A percentile compares a stretch with the other conserved stretches of the same genome.
phyloP scores from a whole-genome alignment of 495 filamentous ascomycete genomes.

The Aspergillus carlsbadensis region DNA sequence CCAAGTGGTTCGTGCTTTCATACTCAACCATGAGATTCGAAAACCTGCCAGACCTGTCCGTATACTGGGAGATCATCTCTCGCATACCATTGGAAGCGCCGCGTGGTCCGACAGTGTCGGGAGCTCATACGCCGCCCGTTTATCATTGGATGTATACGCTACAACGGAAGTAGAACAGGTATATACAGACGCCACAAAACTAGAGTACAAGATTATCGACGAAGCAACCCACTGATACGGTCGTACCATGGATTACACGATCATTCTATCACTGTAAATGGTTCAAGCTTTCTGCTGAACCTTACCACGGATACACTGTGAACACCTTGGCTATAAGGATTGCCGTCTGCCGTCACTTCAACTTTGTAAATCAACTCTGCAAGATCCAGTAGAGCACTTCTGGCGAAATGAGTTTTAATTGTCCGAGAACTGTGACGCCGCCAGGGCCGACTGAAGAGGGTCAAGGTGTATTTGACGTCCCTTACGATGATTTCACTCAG shows the following conservation, averaged over 20 bases:
- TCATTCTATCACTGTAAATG: too few species aligned
- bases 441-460: too few species aligned
- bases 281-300: too few species aligned
- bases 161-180: constrained; percentile 27
- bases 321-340: too few species aligned
- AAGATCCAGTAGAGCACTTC: too few species aligned
- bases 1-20: constrained; percentile 37
- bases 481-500: not conserved
- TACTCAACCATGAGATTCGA: constrained; percentile 42
- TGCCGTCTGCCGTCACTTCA: too few species aligned
- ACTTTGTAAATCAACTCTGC: too few species aligned
- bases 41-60: constrained; percentile 18
- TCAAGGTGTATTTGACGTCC: too few species aligned
- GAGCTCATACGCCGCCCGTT: constrained; percentile 34
- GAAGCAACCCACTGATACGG: not conserved
- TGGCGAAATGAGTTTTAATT: too few species aligned
- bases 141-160: constrained; percentile 46
- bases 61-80: constrained; percentile 34
- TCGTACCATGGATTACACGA: too few species aligned
- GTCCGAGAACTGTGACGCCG: too few species aligned
- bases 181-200: not conserved
- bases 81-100: constrained; percentile 41
- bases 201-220: not conserved
- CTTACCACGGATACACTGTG: too few species aligned
- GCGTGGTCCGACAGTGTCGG: constrained; percentile 29